Evolutionary conservation across 345 rosid species (phyloP).

Genomic region (Conringia planisiliqua): DNA sequence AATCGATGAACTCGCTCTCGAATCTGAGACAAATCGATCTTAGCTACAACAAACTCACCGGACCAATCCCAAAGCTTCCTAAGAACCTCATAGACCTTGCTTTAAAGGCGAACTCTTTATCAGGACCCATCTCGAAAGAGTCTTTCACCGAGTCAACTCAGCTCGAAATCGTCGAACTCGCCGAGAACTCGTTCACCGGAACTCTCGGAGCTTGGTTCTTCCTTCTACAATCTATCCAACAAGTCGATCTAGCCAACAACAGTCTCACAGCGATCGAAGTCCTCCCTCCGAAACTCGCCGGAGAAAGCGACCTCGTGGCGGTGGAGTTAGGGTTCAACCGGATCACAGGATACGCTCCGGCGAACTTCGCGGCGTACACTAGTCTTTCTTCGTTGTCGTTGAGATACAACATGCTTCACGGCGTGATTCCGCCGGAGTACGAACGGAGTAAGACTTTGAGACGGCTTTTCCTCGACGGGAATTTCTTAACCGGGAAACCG

Average conservation of each 20-base stretch:
- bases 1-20: conserved; percentile 32
- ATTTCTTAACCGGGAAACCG: conserved; percentile 76
- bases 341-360: conserved; percentile 53
- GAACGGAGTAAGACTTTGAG: conserved; percentile 49
- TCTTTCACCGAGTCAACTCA: conserved; percentile 57
- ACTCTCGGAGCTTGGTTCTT: conserved; percentile 73
- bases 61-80: conserved; percentile 67
- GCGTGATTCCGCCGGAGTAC: conserved; percentile 61
- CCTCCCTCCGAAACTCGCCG: conserved; percentile 34
- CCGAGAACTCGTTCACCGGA: conserved; percentile 75
- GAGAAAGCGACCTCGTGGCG: conserved; percentile 58
- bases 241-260: conserved; percentile 74
- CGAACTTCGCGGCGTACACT: conserved; percentile 52
- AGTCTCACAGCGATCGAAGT: conserved; percentile 53
- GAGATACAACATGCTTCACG: conserved; percentile 68
- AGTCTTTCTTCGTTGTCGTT: conserved; percentile 62
- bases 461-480: conserved; percentile 76
- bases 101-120: conserved; percentile 54
- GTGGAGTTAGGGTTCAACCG: conserved; percentile 74
- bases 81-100: conserved; percentile 56
- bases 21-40: conserved; percentile 59
- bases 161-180: conserved; percentile 75
- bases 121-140: conserved; percentile 50
- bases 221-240: conserved; percentile 63
- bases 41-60: conserved; percentile 71